Conservation (phyloP, 441 rosid genomes). For the Jatropha multifida region DNA sequence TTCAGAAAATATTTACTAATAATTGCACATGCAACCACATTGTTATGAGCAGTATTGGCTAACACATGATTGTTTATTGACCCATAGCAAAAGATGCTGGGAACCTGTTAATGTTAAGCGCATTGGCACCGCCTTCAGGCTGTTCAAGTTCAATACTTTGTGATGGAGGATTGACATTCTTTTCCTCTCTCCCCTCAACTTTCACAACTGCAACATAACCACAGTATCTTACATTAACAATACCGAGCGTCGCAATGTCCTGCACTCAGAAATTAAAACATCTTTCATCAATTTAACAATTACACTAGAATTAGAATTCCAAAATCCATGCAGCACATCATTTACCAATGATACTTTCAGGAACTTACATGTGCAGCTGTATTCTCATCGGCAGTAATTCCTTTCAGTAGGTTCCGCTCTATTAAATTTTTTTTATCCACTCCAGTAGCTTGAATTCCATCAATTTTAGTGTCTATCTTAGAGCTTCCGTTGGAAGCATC, state of each 20-base stretch:
- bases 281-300: constrained; percentile 8
- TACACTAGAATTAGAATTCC: background rate
- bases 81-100: background rate
- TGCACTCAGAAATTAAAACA: constrained; percentile 29
- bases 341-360: constrained; percentile 5
- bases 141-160: constrained; percentile 59
- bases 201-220: constrained; percentile 57
- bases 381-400: constrained; percentile 72
- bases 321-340: constrained; percentile 3
- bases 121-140: constrained; percentile 67
- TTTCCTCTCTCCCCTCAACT: constrained; percentile 44
- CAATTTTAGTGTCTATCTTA: constrained; percentile 41
- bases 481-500: constrained; percentile 38
- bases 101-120: constrained; percentile 62
- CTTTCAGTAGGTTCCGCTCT: constrained; percentile 58
- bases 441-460: constrained; percentile 35
- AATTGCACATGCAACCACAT: background rate
- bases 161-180: constrained; percentile 28
- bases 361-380: constrained; percentile 61
- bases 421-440: constrained; percentile 32
- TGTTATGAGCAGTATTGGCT: background rate
- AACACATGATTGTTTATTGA: background rate
- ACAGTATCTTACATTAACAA: constrained; percentile 53
- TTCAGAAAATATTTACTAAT: background rate
- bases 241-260: constrained; percentile 58